These are phyloP conservation scores for Spergularia marina DNA, from an alignment of 148 eudicot species.

Conservation along the genomic window DNA sequence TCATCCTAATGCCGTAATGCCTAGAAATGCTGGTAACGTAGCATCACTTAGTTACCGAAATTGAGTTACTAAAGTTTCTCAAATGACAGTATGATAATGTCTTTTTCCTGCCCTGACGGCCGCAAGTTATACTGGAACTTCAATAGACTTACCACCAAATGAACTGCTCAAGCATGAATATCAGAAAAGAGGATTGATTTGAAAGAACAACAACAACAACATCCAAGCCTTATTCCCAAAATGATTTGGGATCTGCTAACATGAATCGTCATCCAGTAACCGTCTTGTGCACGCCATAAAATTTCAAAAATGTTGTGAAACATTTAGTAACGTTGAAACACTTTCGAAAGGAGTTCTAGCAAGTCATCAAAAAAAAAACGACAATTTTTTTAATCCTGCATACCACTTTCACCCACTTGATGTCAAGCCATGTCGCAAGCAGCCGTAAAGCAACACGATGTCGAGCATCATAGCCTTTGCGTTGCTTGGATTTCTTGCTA, in stretches of 20 bases:
- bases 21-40: conserved; percentile 4
- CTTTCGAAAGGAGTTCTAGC: too few relatives aligned
- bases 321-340: too few relatives aligned
- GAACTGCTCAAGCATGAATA: background rate
- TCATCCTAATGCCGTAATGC: background rate
- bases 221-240: too few relatives aligned
- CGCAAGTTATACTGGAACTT: background rate
- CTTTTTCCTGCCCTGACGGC: background rate
- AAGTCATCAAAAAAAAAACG: too few relatives aligned
- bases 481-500: conserved; percentile 40
- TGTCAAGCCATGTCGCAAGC: conserved; percentile 83
- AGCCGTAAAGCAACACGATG: conserved; percentile 85
- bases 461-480: conserved; percentile 90
- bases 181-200: background rate
- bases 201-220: too few relatives aligned
- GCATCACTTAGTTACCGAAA: background rate
- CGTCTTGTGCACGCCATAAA: too few relatives aligned
- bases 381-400: conserved; percentile 17
- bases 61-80: background rate
- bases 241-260: too few relatives aligned
- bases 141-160: too few relatives aligned
- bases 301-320: too few relatives aligned
- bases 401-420: conserved; percentile 86
- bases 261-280: too few relatives aligned
- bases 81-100: background rate